Percentiles rank a stretch among this genome's conserved stretches.
These are phyloP conservation scores for Thraustochytrium sp. DNA, from an alignment of 352 stramenopile genomes.

Conservation along the genomic window DNA sequence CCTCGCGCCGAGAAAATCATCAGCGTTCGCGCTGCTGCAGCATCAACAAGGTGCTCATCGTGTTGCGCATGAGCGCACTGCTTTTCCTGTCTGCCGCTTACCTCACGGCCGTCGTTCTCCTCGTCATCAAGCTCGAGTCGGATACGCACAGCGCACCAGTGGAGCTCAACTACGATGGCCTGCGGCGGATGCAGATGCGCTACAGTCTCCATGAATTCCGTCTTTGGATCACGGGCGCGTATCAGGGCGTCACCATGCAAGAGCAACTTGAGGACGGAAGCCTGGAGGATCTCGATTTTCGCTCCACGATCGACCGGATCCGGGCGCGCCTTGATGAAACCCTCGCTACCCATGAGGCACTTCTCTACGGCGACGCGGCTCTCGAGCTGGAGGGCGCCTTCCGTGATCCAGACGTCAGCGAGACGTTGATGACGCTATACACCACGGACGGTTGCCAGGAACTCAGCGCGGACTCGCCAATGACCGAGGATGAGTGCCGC, in stretches of 20 bases:
- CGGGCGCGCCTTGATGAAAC: not conserved
- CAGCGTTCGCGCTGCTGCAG: not conserved
- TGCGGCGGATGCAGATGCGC: not conserved
- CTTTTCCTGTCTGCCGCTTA: not conserved
- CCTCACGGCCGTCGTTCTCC: not conserved
- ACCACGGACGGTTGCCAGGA: constrained; percentile 6
- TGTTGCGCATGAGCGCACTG: not conserved
- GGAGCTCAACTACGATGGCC: not conserved
- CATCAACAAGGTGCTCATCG: not conserved
- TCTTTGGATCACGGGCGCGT: not conserved
- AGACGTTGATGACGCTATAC: not conserved
- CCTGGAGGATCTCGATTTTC: not conserved
- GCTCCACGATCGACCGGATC: not conserved
- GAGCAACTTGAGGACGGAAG: not conserved
- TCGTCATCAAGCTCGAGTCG: not conserved
- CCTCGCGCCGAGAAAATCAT: no score
- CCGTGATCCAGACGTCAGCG: not conserved
- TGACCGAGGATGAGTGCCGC: not conserved
- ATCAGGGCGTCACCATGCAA: not conserved
- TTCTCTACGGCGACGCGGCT: not conserved
- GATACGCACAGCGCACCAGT: not conserved
- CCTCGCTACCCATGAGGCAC: not conserved
- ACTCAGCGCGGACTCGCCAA: not conserved
- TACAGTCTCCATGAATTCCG: not conserved
- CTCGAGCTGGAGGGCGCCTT: not conserved